Evolutionary conservation across 2,329 filamentous ascomycete genomes (phyloP).

Genomic region (Colletotrichum horii): DNA sequence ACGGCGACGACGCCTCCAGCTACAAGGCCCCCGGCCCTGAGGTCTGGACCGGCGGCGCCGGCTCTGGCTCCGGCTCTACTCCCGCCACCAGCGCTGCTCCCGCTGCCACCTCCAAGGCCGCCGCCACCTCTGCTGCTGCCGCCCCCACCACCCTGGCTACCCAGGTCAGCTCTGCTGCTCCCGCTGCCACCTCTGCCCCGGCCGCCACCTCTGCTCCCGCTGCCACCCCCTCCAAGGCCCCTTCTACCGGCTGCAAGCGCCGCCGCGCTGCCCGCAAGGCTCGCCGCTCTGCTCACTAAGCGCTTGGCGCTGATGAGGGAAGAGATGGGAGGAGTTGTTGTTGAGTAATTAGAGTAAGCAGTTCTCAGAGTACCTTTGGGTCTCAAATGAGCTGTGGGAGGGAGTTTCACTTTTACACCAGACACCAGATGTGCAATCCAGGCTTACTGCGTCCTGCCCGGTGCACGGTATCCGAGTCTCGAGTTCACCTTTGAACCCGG

Average conservation of each 20-base stretch:
- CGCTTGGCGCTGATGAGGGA: background rate
- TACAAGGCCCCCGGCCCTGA: constrained; percentile 40
- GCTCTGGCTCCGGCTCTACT: constrained; percentile 12
- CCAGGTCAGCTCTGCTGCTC: background rate
- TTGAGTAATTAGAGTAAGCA: background rate
- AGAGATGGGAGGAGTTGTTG: background rate
- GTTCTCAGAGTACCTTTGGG: background rate
- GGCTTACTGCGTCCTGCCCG: constrained; percentile 9
- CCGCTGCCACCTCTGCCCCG: constrained; percentile 5
- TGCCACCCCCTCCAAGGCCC: constrained; percentile 18
- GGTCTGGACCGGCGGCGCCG: constrained; percentile 32
- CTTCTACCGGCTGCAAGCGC: constrained; percentile 12
- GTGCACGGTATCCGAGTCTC: background rate
- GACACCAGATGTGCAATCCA: constrained; percentile 17
- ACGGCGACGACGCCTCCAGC: constrained; percentile 36
- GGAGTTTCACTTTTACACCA: constrained; percentile 1
- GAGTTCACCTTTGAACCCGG: background rate
- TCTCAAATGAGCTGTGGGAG: background rate
- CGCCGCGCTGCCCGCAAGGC: constrained; percentile 19
- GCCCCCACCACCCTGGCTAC: background rate
- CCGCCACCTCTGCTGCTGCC: background rate
- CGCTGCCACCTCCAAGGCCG: constrained; percentile 2
- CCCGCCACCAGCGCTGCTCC: background rate
- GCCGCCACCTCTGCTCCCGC: constrained; percentile 22
- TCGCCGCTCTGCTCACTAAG: constrained; percentile 20